A percentile compares a stretch with the other conserved stretches of the same genome.
Evolutionary conservation across 345 rosid species (phyloP).

Genomic region (Bruguiera sexangula): DNA sequence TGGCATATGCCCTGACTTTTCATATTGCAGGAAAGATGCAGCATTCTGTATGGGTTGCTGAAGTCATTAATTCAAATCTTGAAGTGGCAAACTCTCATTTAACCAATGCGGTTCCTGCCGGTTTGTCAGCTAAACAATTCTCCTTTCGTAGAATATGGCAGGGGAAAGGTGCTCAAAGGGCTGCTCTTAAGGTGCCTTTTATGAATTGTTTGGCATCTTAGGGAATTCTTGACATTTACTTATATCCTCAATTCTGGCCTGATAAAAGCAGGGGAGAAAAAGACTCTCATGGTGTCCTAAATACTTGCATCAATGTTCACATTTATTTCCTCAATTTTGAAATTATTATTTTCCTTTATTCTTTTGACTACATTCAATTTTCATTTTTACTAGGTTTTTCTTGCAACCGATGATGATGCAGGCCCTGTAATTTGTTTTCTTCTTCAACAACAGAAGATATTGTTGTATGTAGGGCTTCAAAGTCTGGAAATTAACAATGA

Average conservation of each 20-base stretch:
- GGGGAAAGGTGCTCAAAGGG: slow-evolving; percentile 74
- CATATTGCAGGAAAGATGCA: slow-evolving; percentile 76
- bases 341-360: slow-evolving; percentile 13
- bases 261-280: too few species aligned
- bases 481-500: slow-evolving; percentile 72
- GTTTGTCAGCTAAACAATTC: slow-evolving; percentile 50
- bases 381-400: slow-evolving; percentile 60
- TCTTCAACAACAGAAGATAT: slow-evolving; percentile 78
- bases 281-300: too few species aligned
- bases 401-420: slow-evolving; percentile 78
- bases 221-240: background rate
- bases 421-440: slow-evolving; percentile 81
- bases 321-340: background rate
- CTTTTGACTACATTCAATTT: slow-evolving; percentile 13
- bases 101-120: slow-evolving; percentile 42
- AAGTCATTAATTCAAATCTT: slow-evolving; percentile 51
- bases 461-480: slow-evolving; percentile 81
- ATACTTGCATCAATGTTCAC: too few species aligned
- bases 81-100: slow-evolving; percentile 45
- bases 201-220: slow-evolving; percentile 11
- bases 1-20: slow-evolving; percentile 14
- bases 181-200: slow-evolving; percentile 72
- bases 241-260: background rate
- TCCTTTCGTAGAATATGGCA: slow-evolving; percentile 92
- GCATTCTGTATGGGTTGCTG: slow-evolving; percentile 88